Evolutionary conservation across 176 grass and related monocot genomes (phyloP), one percentile per base, ranked within the genome.

Genomic region (Hordeum marinum): DNA sequence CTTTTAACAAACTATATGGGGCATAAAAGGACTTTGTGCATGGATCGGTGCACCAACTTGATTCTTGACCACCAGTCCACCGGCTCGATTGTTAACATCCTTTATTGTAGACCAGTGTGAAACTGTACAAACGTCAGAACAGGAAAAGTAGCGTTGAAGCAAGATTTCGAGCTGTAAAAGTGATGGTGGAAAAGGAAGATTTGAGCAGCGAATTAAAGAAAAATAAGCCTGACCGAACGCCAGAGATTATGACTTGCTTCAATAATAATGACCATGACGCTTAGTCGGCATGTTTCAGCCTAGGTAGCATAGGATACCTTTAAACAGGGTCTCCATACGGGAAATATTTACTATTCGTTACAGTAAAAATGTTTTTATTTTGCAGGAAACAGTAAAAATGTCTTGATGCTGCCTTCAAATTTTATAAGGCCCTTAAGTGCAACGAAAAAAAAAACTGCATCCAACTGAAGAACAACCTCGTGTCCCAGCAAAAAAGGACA

Each of bases 161-260:
- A 68, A 83, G 59, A 58, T 86, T 73, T 42, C 12, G 11, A 76
- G 40, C 24, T 91, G 81, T 87, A 43, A 63, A 84, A 84, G 40
- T 11, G 26, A 25, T 75, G 50, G 60, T 55, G 52, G 76, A 80
- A 84, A 90, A 36, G 65, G 45, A 87, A 61, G 36, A 75, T 87
- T 87, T 55, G 45, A 72, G 9, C 32, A 23, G 4, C 25, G 4
- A 72, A 90, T 66, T 45, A 32, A 43, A 72, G 34, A 57, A 37
- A 73, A 72, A 73, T 34, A 54, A 9, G 4, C 6, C 18, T 15
- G 64, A 25, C 59, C 11, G 57, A 82, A 40, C 60, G 85, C 89
- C 85, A 81, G 23, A 26, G 76, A 63, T 20, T 84, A 80, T 35
- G 81, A 70, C 85, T 76, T 87, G 17, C 55, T 90, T 90, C 75